Percentiles rank a stretch among this genome's conserved stretches.
Evolutionary conservation across 2,329 filamentous ascomycete species (phyloP).

Genomic region (Venturia nashicola): DNA sequence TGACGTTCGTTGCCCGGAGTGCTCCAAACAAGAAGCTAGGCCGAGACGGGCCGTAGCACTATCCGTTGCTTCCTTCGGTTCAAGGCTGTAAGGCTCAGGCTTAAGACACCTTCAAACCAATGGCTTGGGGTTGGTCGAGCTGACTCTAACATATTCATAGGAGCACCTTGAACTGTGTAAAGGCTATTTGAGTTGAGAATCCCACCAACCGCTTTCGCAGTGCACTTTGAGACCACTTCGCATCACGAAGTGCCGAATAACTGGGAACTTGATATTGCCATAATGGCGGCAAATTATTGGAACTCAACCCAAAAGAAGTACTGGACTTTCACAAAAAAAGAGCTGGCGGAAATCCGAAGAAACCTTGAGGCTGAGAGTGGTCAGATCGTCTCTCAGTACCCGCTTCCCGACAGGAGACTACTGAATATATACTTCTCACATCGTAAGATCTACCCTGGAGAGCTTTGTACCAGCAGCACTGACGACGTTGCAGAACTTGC

Average conservation of each 20-base stretch:
- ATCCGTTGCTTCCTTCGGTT: background rate
- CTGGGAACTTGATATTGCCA: background rate
- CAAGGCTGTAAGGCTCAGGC: background rate
- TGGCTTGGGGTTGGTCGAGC: background rate
- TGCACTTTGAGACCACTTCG: background rate
- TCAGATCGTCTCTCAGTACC: conserved; percentile 61
- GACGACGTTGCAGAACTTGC: conserved; percentile 49
- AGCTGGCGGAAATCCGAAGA: conserved; percentile 62
- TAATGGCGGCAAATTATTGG: conserved; percentile 97
- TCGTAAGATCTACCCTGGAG: conserved; percentile 43
- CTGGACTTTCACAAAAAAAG: conserved; percentile 82
- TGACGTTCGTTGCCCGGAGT: background rate
- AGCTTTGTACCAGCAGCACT: background rate
- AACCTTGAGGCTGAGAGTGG: conserved; percentile 58
- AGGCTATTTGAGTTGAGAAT: background rate
- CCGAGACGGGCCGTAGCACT: background rate
- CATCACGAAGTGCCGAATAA: background rate
- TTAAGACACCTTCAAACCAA: background rate
- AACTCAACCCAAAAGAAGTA: conserved; percentile 79
- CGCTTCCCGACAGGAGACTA: conserved; percentile 68
- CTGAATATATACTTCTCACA: conserved; percentile 88
- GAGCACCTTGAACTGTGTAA: background rate
- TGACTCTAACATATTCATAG: background rate
- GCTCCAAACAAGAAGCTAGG: background rate
- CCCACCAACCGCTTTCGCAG: background rate